Evolutionary conservation across 768 basidiomycete genomes (phyloP).

Genomic region (Boletus vermiculosoides): DNA sequence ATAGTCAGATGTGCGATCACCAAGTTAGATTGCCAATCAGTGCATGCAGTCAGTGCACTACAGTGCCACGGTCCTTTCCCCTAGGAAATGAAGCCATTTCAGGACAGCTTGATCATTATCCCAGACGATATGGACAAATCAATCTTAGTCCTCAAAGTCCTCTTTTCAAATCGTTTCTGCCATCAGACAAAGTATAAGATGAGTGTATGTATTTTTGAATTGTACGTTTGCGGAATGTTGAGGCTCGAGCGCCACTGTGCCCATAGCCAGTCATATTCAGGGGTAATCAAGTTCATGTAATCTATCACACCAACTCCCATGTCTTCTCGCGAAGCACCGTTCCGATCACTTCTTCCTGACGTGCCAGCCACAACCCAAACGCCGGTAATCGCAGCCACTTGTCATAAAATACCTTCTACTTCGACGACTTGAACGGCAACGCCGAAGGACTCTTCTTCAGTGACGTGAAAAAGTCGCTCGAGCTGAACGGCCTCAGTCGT

Average conservation of each 20-base stretch:
- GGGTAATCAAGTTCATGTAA: background rate
- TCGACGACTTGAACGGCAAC: constrained; percentile 71
- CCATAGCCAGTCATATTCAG: background rate
- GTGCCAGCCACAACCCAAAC: constrained; percentile 78
- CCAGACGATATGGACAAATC: background rate
- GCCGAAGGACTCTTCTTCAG: constrained; percentile 68
- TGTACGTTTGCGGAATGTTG: background rate
- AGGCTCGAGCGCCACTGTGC: no score
- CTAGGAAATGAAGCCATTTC: no score
- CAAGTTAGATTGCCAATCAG: no score
- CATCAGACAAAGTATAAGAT: background rate
- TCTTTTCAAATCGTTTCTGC: background rate
- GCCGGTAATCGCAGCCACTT: constrained; percentile 72
- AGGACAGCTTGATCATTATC: background rate
- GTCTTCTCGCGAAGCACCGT: constrained; percentile 42
- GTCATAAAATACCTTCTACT: constrained; percentile 73
- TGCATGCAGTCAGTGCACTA: no score
- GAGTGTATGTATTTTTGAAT: background rate
- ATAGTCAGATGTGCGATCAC: no score
- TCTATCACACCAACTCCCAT: background rate
- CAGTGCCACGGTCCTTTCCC: no score
- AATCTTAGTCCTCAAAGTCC: no score
- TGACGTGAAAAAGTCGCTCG: constrained; percentile 66
- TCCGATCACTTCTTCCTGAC: constrained; percentile 71
- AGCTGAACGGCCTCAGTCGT: constrained; percentile 69